These are phyloP conservation scores for Colletotrichum plurivorum DNA, from an alignment of 2,329 filamentous ascomycete genomes.

Conservation along the genomic window DNA sequence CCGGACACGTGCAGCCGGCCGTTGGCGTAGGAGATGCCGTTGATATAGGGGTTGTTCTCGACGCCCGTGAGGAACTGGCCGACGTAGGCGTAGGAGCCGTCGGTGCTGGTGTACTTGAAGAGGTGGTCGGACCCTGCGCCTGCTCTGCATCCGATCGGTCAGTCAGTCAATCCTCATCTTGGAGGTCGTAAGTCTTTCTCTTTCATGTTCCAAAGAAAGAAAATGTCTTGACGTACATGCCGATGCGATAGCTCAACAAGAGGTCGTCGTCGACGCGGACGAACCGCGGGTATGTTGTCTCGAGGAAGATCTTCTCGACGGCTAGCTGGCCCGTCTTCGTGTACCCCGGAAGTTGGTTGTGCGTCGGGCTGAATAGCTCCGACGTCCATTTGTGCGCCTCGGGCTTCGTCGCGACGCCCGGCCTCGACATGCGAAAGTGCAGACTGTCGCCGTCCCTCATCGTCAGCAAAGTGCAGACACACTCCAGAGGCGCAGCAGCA, in stretches of 20 bases:
- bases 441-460: not conserved
- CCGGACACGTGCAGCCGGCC: constrained; percentile 36
- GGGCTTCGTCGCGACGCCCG: constrained; percentile 25
- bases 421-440: constrained; percentile 33
- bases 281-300: constrained; percentile 35
- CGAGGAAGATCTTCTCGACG: constrained; percentile 33
- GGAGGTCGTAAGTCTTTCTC: no score
- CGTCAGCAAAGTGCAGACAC: not conserved
- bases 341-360: constrained; percentile 33
- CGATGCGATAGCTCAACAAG: constrained; percentile 34
- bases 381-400: constrained; percentile 25
- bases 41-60: constrained; percentile 36
- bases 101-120: constrained; percentile 26
- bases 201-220: not conserved
- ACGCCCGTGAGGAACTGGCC: constrained; percentile 38
- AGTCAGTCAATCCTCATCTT: not conserved
- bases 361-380: constrained; percentile 34
- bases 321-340: constrained; percentile 33
- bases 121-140: constrained; percentile 36
- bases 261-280: constrained; percentile 28
- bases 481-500: no score
- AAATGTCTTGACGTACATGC: constrained; percentile 22
- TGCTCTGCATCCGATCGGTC: constrained; percentile 17
- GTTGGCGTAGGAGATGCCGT: constrained; percentile 36
- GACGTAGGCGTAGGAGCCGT: constrained; percentile 26